Evolutionary conservation across 257 asterid genomes (phyloP), one percentile per base, ranked within the genome.

Genomic region (Osmanthus fragrans): DNA sequence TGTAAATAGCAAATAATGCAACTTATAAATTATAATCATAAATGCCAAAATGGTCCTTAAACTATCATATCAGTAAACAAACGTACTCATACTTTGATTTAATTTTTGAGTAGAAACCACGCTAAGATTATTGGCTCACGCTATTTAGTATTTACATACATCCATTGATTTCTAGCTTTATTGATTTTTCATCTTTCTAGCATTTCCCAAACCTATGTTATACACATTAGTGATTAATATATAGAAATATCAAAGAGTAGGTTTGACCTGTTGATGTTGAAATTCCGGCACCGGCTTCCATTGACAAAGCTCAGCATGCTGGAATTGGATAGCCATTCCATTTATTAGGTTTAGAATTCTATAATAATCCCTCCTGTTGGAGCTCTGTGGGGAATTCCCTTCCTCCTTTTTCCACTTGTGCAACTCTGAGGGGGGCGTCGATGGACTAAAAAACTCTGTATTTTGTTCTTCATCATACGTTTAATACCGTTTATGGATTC

Each of bases 281-380:
- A 47, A 69, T 75, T 80, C 85, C 84, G 73, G 87, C 89, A 85
- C 84, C 85, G 89, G 86, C 89, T 80, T 82, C 82, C 73, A 39
- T 73, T 25, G 58, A 80, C 82, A 69, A 80, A 85, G 88, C 89
- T 77, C 89, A 15, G 42, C 79, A 80, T 77, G 84, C 89, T 23
- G 80, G 80, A 73, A 63, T 11, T 2, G 19, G 69, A 51, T 16
- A 18, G 9, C 7, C 21, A 51, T 16, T 51, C 8, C 4, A 9
- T 8, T 9, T 63, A 25, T 27, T n/a, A 13, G 36, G 45, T 49
- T 77, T 71, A 82, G 79, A 54, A 82, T 51, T 83, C 79, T 70
- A 76, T 65, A 5, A 75, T 21, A 36, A 83, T 80, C 29, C 83
- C 86, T 72, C 86, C 86, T 78, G 77, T 79, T 56, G 86, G 86